phyloP scores from a whole-genome alignment of 306 rosid genomes.

The Vigna hirtella region DNA sequence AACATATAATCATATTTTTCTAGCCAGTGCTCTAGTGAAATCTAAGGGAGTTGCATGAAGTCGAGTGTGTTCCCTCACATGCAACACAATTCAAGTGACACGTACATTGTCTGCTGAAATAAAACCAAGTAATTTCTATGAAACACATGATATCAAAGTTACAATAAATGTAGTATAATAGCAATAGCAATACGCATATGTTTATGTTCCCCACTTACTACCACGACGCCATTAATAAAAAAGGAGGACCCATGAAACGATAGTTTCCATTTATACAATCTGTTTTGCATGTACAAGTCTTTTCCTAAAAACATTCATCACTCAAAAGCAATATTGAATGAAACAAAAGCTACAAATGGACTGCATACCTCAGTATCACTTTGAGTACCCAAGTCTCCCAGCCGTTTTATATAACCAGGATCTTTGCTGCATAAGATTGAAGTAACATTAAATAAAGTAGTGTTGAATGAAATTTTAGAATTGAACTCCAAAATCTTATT shows the following conservation, averaged over 20 bases:
- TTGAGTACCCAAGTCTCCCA: slow-evolving; percentile 62
- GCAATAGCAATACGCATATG: background rate
- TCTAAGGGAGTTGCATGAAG: slow-evolving; percentile 34
- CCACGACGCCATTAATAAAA: slow-evolving; percentile 13
- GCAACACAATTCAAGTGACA: slow-evolving; percentile 16
- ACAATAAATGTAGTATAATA: background rate
- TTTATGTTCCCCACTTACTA: slow-evolving; percentile 19
- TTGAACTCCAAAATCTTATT: slow-evolving; percentile 15
- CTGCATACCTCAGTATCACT: slow-evolving; percentile 68
- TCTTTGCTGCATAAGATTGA: slow-evolving; percentile 69
- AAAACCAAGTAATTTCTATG: slow-evolving; percentile 10
- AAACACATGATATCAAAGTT: slow-evolving; percentile 31
- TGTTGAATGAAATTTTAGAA: slow-evolving; percentile 9
- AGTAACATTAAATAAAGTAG: slow-evolving; percentile 38
- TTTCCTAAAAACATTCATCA: slow-evolving; percentile 27
- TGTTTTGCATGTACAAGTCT: slow-evolving; percentile 25
- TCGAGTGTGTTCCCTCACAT: slow-evolving; percentile 26
- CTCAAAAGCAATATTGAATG: slow-evolving; percentile 17
- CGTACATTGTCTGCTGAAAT: slow-evolving; percentile 30
- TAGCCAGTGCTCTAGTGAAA: slow-evolving; percentile 33
- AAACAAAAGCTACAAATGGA: slow-evolving; percentile 19
- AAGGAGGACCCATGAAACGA: slow-evolving; percentile 37
- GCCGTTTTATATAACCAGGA: slow-evolving; percentile 88
- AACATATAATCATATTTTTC: slow-evolving; percentile 25
- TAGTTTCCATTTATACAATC: slow-evolving; percentile 35